Evolutionary conservation across 495 filamentous ascomycete species (phyloP).

Genomic region (Beverwykella pulmonaria): DNA sequence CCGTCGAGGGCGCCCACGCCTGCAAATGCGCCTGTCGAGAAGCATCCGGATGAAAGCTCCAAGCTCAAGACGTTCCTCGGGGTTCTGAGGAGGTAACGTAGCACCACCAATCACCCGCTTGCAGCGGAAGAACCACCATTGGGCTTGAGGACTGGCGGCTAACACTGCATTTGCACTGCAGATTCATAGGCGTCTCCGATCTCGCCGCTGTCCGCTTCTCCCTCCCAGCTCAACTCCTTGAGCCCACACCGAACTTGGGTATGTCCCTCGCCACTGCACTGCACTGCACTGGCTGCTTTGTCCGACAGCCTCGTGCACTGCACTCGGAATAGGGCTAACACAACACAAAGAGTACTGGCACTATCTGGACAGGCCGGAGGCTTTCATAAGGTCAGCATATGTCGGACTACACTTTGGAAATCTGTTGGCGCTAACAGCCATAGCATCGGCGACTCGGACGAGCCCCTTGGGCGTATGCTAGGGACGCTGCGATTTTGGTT

Average conservation of each 20-base stretch:
- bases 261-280: constrained; percentile 33
- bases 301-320: neutral
- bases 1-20: constrained; percentile 34
- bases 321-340: constrained; percentile 10
- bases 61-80: constrained; percentile 82
- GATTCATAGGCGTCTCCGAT: constrained; percentile 92
- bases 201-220: constrained; percentile 96
- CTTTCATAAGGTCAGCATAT: constrained; percentile 70
- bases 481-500: constrained; percentile 96
- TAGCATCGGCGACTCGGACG: constrained; percentile 92
- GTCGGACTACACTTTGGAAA: neutral
- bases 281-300: neutral
- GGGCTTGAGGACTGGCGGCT: constrained; percentile 33
- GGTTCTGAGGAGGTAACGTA: constrained; percentile 71
- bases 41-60: constrained; percentile 73
- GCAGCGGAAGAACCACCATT: neutral
- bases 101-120: neutral
- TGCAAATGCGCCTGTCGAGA: constrained; percentile 52
- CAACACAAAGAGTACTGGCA: constrained; percentile 89
- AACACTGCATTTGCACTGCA: constrained; percentile 39
- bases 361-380: constrained; percentile 92
- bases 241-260: constrained; percentile 91
- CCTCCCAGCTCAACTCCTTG: constrained; percentile 89
- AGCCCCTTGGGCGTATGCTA: constrained; percentile 87
- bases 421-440: constrained; percentile 43